phyloP scores from a whole-genome alignment of 2,329 filamentous ascomycete species.

The Paecilomyces formosus region DNA sequence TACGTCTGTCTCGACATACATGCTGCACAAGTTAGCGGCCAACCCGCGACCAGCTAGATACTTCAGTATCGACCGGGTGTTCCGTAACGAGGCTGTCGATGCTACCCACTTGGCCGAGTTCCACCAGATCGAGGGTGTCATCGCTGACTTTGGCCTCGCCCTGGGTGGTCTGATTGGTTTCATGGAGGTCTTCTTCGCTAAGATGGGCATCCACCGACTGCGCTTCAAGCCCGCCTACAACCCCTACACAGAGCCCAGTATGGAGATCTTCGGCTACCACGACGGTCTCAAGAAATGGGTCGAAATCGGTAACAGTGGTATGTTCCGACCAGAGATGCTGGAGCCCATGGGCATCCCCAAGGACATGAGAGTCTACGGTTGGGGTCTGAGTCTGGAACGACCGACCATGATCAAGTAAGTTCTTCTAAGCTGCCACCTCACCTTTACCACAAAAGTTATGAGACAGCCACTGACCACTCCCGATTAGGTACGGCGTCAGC shows the following conservation, averaged over 20 bases:
- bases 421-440: constrained; percentile 6
- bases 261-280: constrained; percentile 98
- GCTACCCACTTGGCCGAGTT: constrained; percentile 96
- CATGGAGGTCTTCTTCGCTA: constrained; percentile 90
- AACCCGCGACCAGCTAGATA: constrained; percentile 83
- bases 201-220: constrained; percentile 83
- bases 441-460: not conserved
- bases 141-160: constrained; percentile 90
- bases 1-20: constrained; percentile 81
- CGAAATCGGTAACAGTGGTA: constrained; percentile 95
- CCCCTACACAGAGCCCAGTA: constrained; percentile 87
- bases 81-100: constrained; percentile 95
- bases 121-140: constrained; percentile 97
- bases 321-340: constrained; percentile 98
- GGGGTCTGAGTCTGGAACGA: constrained; percentile 82
- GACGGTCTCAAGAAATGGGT: constrained; percentile 82
- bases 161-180: constrained; percentile 89
- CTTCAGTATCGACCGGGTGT: constrained; percentile 97
- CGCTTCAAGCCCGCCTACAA: constrained; percentile 98
- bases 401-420: constrained; percentile 95
- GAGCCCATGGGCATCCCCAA: constrained; percentile 89
- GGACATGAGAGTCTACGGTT: constrained; percentile 89
- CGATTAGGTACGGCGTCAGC: constrained; percentile 57
- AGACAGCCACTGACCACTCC: constrained; percentile 4
- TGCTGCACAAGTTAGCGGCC: constrained; percentile 81